These are phyloP conservation scores for Ustilago trichophora DNA, from an alignment of 1,284 basidiomycete genomes.

Conservation along the genomic window DNA sequence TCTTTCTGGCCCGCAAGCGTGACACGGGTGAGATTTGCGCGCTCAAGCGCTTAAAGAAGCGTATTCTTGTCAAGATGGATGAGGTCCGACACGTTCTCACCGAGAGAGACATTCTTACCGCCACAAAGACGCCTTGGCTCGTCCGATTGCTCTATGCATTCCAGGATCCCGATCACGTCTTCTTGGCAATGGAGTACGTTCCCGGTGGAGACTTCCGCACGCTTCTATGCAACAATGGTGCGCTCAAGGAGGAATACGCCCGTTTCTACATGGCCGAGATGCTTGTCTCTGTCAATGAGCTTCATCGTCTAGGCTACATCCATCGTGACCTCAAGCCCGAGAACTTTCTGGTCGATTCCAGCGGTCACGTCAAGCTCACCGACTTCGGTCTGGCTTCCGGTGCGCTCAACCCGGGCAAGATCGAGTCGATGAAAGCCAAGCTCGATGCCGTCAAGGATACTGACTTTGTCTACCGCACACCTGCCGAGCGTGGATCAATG, in stretches of 20 bases:
- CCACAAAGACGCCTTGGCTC: conserved; percentile 64
- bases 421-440: conserved; percentile 93
- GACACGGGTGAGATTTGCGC: conserved; percentile 66
- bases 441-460: conserved; percentile 97
- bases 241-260: conserved; percentile 69
- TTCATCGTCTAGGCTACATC: conserved; percentile 64
- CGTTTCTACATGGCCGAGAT: conserved; percentile 66
- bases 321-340: conserved; percentile 98
- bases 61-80: conserved; percentile 66
- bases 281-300: conserved; percentile 65
- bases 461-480: conserved; percentile 87
- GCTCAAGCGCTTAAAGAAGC: conserved; percentile 64
- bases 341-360: conserved; percentile 96
- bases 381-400: conserved; percentile 98
- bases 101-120: conserved; percentile 65
- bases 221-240: conserved; percentile 65
- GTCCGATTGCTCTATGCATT: conserved; percentile 64
- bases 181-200: conserved; percentile 71
- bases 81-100: conserved; percentile 66
- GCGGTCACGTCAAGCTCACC: conserved; percentile 96
- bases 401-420: conserved; percentile 90
- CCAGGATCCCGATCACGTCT: conserved; percentile 65
- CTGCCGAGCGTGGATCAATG: conserved; percentile 91
- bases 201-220: conserved; percentile 66
- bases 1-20: conserved; percentile 64